Evolutionary conservation across 352 stramenopile species (phyloP).

Genomic region (Pythium utonaiense): DNA sequence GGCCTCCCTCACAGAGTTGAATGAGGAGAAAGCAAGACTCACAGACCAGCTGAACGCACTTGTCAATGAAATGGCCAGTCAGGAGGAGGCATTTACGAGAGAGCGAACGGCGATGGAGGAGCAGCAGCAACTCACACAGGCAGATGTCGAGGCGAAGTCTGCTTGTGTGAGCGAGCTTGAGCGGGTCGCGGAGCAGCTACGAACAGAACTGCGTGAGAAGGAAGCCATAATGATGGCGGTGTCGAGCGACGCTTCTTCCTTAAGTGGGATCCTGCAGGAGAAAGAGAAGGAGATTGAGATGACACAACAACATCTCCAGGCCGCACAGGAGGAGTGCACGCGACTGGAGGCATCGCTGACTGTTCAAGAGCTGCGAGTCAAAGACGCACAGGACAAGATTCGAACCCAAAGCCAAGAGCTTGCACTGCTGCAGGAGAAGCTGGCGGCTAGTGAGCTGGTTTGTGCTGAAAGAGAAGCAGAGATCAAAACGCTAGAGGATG

Average conservation of each 20-base stretch:
- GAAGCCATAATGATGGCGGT: not conserved
- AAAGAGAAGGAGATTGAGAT: not conserved
- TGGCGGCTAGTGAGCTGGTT: not conserved
- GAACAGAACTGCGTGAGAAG: conserved; percentile 1
- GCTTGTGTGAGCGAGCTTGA: not conserved
- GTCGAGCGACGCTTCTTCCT: conserved; percentile 8
- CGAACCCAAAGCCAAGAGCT: not conserved
- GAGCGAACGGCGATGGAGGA: not conserved
- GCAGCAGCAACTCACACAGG: not conserved
- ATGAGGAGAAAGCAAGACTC: conserved; percentile 1
- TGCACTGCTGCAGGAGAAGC: not conserved
- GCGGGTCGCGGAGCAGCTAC: not conserved
- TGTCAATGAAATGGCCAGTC: not conserved
- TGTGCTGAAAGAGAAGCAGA: conserved; percentile 3
- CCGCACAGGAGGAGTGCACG: not conserved
- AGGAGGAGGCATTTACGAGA: not conserved
- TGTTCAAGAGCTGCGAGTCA: not conserved
- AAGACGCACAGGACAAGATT: not conserved
- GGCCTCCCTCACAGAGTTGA: not conserved
- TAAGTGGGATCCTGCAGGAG: not conserved
- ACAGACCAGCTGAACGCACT: not conserved
- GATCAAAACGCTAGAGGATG: conserved; percentile 1
- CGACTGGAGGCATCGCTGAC: not conserved
- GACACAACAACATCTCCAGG: not conserved
- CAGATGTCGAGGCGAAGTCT: not conserved